These are phyloP conservation scores for Myriosclerotinia duriaeana DNA, from an alignment of 2,329 filamentous ascomycete genomes.

Conservation along the genomic window DNA sequence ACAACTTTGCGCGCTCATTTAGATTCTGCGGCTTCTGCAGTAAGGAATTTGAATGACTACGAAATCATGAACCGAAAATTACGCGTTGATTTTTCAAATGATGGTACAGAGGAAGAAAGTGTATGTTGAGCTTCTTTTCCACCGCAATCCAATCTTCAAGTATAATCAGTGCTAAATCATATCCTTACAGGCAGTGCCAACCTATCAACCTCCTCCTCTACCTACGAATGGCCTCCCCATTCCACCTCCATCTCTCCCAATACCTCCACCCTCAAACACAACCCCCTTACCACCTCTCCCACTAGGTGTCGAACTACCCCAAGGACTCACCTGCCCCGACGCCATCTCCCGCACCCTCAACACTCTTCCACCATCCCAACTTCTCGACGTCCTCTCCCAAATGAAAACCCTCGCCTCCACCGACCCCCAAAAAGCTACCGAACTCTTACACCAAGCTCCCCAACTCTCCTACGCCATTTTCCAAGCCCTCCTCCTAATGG, in stretches of 20 bases:
- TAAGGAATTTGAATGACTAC: slow-evolving; percentile 91
- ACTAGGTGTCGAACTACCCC: slow-evolving; percentile 77
- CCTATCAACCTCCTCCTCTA: slow-evolving; percentile 21
- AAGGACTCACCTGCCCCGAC: slow-evolving; percentile 80
- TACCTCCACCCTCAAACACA: slow-evolving; percentile 37
- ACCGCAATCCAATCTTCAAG: not conserved
- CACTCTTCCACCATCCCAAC: slow-evolving; percentile 80
- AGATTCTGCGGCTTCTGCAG: slow-evolving; percentile 85
- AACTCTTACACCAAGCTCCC: slow-evolving; percentile 83
- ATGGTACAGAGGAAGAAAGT: slow-evolving; percentile 66
- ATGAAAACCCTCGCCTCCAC: slow-evolving; percentile 87
- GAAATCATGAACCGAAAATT: slow-evolving; percentile 94
- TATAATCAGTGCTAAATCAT: slow-evolving; percentile 1
- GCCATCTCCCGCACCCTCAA: slow-evolving; percentile 89
- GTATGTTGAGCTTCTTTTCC: slow-evolving; percentile 21
- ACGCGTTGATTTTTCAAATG: slow-evolving; percentile 93
- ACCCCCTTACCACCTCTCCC: slow-evolving; percentile 76
- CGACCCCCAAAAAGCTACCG: slow-evolving; percentile 80
- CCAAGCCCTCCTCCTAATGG: slow-evolving; percentile 88
- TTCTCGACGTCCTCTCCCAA: slow-evolving; percentile 89
- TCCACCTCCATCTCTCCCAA: slow-evolving; percentile 38
- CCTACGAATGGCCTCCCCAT: slow-evolving; percentile 36
- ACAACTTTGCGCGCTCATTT: slow-evolving; percentile 9
- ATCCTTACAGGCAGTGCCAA: slow-evolving; percentile 10
- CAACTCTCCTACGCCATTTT: slow-evolving; percentile 95